These are phyloP conservation scores for Penicillium concentricum DNA, from an alignment of 2,329 filamentous ascomycete genomes.

Conservation along the genomic window DNA sequence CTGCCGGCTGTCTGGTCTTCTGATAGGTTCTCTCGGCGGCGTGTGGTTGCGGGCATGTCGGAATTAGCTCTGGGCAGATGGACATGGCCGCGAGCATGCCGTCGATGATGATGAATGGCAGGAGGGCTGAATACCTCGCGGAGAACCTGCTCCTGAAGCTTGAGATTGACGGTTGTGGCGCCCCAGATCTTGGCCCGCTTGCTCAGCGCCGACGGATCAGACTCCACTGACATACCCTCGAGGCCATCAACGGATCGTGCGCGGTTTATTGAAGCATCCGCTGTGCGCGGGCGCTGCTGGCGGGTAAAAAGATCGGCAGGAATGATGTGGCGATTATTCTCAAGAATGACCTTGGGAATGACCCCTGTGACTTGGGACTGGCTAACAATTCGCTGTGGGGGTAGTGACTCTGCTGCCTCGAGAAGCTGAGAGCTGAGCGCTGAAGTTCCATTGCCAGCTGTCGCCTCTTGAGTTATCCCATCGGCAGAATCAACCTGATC, in stretches of 20 bases:
- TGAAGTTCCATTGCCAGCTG: conserved; percentile 13
- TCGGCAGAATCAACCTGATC: conserved; percentile 22
- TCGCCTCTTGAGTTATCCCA: conserved; percentile 6
- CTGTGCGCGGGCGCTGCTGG: conserved; percentile 46
- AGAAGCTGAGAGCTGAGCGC: conserved; percentile 13
- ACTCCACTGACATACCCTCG: conserved; percentile 15
- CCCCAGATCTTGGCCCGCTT: conserved; percentile 69
- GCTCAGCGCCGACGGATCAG: conserved; percentile 36
- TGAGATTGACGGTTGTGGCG: conserved; percentile 85
- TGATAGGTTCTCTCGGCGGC: conserved; percentile 35
- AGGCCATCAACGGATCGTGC: conserved; percentile 24
- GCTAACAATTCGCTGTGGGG: conserved; percentile 58
- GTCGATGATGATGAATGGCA: conserved; percentile 75
- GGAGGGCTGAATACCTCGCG: conserved; percentile 88
- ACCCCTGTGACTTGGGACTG: conserved; percentile 75
- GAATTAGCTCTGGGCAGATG: conserved; percentile 55
- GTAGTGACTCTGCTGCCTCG: conserved; percentile 37
- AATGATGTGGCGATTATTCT: conserved; percentile 91
- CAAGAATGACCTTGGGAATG: conserved; percentile 86
- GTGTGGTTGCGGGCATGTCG: conserved; percentile 22
- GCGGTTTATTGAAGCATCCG: conserved; percentile 28
- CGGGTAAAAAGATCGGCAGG: conserved; percentile 77
- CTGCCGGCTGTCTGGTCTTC: conserved; percentile 30
- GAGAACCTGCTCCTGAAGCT: conserved; percentile 84
- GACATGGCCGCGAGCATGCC: conserved; percentile 63